Conservation (phyloP, 2,329 filamentous ascomycete genomes). For the Onygenales sp. region DNA sequence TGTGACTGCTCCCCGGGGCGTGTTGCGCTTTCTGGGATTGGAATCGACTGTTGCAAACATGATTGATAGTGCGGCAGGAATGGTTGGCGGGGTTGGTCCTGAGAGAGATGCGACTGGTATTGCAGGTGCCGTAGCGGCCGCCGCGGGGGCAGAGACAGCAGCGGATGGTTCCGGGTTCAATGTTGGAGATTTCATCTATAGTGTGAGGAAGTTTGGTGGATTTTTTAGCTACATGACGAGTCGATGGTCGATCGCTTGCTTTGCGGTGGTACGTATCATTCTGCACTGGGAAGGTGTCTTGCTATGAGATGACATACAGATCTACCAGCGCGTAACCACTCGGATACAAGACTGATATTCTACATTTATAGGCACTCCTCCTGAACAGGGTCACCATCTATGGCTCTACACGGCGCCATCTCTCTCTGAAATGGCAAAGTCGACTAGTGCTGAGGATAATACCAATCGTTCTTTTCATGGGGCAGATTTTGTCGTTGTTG, state of each 20-base stretch:
- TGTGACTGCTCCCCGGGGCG: conserved; percentile 8
- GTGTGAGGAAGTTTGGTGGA: conserved; percentile 63
- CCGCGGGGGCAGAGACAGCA: conserved; percentile 22
- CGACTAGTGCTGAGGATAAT: conserved; percentile 60
- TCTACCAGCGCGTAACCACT: not conserved
- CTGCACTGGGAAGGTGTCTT: not conserved
- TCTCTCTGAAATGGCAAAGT: conserved; percentile 65
- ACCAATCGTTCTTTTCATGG: conserved; percentile 59
- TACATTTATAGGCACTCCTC: conserved; percentile 55
- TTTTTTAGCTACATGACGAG: conserved; percentile 86
- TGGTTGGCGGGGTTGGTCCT: not conserved
- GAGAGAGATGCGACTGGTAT: conserved; percentile 1
- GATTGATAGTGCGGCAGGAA: conserved; percentile 4
- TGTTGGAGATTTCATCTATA: conserved; percentile 38
- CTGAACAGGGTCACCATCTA: conserved; percentile 91
- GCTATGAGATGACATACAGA: not conserved
- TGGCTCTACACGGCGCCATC: conserved; percentile 71
- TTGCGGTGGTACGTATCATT: conserved; percentile 55
- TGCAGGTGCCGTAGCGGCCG: conserved; percentile 22
- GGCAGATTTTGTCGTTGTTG: conserved; percentile 61
- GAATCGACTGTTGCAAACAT: conserved; percentile 5
- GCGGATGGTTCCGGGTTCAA: conserved; percentile 27
- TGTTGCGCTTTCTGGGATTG: conserved; percentile 8
- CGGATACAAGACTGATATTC: not conserved
- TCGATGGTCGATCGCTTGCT: conserved; percentile 82